phyloP scores from a whole-genome alignment of 1,139 yeast species.

The Pichia sp. region DNA sequence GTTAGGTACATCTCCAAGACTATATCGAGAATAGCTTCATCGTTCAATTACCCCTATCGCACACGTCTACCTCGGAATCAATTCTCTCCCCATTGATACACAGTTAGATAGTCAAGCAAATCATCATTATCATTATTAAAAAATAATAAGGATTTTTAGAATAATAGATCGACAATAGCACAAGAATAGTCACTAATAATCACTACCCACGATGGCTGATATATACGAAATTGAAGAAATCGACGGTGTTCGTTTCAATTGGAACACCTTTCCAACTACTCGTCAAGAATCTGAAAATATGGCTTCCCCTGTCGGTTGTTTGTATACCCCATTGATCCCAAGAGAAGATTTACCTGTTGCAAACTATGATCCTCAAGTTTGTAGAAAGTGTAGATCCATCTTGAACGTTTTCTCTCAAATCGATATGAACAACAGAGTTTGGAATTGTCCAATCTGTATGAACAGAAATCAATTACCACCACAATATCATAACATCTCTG shows the following conservation, averaged over 20 bases:
- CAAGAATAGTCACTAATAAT: no score
- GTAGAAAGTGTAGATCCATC: slow-evolving; percentile 84
- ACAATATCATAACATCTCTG: slow-evolving; percentile 82
- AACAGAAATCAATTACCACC: slow-evolving; percentile 85
- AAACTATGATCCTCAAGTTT: slow-evolving; percentile 85
- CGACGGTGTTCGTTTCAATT: slow-evolving; percentile 49
- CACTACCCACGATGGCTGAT: slow-evolving; percentile 32
- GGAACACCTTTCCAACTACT: slow-evolving; percentile 76
- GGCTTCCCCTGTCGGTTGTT: slow-evolving; percentile 92
- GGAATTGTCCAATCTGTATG: slow-evolving; percentile 91
- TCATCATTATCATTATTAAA: no score
- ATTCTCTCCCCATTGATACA: no score
- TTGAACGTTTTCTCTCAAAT: slow-evolving; percentile 87
- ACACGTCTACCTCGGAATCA: no score
- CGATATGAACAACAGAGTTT: slow-evolving; percentile 76
- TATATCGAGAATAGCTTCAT: no score
- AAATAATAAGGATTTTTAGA: no score
- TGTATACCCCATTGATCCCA: slow-evolving; percentile 87
- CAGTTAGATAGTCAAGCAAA: no score
- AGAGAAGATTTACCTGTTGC: slow-evolving; percentile 80
- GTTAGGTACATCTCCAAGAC: no score
- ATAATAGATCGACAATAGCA: no score
- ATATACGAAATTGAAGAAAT: slow-evolving; percentile 37
- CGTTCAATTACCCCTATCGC: no score
- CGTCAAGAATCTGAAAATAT: slow-evolving; percentile 88